Evolutionary conservation across 2,329 filamentous ascomycete species (phyloP).

Genomic region (Claviceps cyperi): DNA sequence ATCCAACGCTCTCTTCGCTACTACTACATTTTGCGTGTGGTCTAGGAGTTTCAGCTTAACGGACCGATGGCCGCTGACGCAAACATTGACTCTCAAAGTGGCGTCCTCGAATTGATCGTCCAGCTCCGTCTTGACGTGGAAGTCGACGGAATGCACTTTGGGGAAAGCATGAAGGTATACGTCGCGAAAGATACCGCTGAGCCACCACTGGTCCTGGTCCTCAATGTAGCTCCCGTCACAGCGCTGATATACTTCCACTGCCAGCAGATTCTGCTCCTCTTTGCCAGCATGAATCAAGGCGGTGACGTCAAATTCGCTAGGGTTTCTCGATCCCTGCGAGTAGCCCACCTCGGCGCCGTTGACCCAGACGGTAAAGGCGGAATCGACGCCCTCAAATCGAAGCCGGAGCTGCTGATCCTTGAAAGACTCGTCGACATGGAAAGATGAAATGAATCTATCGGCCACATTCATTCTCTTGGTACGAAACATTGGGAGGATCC

Average conservation of each 20-base stretch:
- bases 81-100: slow-evolving; percentile 30
- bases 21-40: slow-evolving; percentile 12
- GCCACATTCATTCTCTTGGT: slow-evolving; percentile 50
- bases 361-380: slow-evolving; percentile 56
- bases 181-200: slow-evolving; percentile 54
- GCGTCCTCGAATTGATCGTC: slow-evolving; percentile 40
- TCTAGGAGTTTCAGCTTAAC: slow-evolving; percentile 24
- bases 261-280: slow-evolving; percentile 45
- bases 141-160: slow-evolving; percentile 36
- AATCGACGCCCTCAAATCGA: slow-evolving; percentile 61
- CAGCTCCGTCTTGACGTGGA: slow-evolving; percentile 40
- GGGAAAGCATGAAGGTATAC: slow-evolving; percentile 51
- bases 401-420: slow-evolving; percentile 45
- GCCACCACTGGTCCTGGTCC: slow-evolving; percentile 58
- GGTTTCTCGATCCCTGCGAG: slow-evolving; percentile 57
- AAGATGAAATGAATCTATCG: slow-evolving; percentile 43
- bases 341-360: slow-evolving; percentile 57
- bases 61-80: slow-evolving; percentile 22
- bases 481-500: slow-evolving; percentile 48
- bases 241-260: slow-evolving; percentile 57
- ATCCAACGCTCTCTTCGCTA: slow-evolving; percentile 14
- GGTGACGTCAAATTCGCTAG: slow-evolving; percentile 59
- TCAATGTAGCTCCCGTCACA: slow-evolving; percentile 61
- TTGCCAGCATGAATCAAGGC: slow-evolving; percentile 26
- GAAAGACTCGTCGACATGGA: slow-evolving; percentile 33